Conservation (phyloP, 2,329 filamentous ascomycete genomes). For the Ophiocordyceps camponoti-rufipedis region DNA sequence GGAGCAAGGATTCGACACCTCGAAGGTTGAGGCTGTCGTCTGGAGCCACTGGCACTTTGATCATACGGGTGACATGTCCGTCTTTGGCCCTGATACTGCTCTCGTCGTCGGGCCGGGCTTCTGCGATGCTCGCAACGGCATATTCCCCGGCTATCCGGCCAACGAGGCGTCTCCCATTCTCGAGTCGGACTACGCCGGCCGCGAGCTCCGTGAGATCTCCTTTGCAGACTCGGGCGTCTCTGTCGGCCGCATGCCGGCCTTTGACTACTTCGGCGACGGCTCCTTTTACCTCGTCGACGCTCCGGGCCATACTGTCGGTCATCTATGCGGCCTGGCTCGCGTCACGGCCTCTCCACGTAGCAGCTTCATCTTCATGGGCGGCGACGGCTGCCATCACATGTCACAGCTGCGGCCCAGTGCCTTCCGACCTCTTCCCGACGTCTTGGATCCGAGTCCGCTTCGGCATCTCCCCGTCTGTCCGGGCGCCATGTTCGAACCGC, state of each 20-base stretch:
- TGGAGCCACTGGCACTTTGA: slow-evolving; percentile 13
- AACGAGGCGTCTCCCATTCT: slow-evolving; percentile 2
- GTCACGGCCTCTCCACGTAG: slow-evolving; percentile 3
- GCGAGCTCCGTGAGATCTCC: slow-evolving; percentile 4
- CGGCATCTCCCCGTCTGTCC: not conserved
- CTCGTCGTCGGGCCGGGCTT: slow-evolving; percentile 10
- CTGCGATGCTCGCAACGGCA: slow-evolving; percentile 1
- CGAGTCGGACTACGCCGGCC: slow-evolving; percentile 5
- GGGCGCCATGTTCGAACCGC: not conserved
- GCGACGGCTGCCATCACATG: slow-evolving; percentile 6
- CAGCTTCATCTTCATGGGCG: slow-evolving; percentile 8
- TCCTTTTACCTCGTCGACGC: slow-evolving; percentile 21
- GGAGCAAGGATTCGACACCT: not conserved
- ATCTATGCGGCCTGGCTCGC: slow-evolving; percentile 6
- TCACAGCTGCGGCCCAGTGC: not conserved
- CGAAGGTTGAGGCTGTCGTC: slow-evolving; percentile 7
- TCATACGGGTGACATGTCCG: slow-evolving; percentile 9
- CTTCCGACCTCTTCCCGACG: not conserved
- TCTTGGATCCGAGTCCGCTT: not conserved
- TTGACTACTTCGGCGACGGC: slow-evolving; percentile 23
- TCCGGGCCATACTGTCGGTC: slow-evolving; percentile 6
- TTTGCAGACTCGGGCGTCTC: slow-evolving; percentile 4
- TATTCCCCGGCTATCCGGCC: slow-evolving; percentile 4
- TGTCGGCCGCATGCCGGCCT: slow-evolving; percentile 17
- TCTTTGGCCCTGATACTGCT: slow-evolving; percentile 7